Evolutionary conservation across 1,284 basidiomycete species (phyloP), one percentile per base, ranked within the genome.

Genomic region (Kalmanozyma brasiliensis): DNA sequence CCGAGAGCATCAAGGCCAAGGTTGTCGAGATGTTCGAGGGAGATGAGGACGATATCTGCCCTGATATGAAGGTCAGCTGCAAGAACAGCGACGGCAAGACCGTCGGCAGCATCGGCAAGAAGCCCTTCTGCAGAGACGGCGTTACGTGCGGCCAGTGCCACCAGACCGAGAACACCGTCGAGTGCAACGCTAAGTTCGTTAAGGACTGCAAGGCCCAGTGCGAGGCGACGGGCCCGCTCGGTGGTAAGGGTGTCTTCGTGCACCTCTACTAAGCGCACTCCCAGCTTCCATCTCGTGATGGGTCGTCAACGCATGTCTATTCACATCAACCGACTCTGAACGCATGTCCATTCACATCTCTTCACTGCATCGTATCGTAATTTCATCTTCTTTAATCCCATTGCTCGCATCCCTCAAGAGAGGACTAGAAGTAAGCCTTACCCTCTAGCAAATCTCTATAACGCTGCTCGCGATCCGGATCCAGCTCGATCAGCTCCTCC

Each of bases 391-490:
- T n/a, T n/a, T n/a, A n/a, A 29, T 32, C 20, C 14, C 20, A 37
- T n/a, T 47, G 24, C 34, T 35, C 22, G 10, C 8, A 8, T 19
- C 22, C 26, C 29, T 29, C 13, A 17, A 30, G 19, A 20, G 44
- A 20, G 43, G n/a, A 10, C 4, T 47, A 68, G 41, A 70, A 70
- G 11, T 51, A 45, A 37, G 61, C 67, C 16, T 30, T 57, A 5
- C 53, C 67, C 13, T 65, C 43, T 34, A 73, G 35, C 34, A 78
- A 32, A 48, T 79, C 76, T 10, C 49, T 16, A 45, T 79, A 80
- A n/a, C 78, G 52, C 14, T 55, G 55, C 8, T 46, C 46, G 3
- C 78, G 56, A 44, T 78, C 72, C 2, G 76, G 70, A 41, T 80
- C 78, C 40, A 78, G 53, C 17, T 55, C 38, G 19, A 58, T 56